Base-by-base conservation (phyloP, 148 eudicot genomes). In the Fallopia convolvulus region DNA sequence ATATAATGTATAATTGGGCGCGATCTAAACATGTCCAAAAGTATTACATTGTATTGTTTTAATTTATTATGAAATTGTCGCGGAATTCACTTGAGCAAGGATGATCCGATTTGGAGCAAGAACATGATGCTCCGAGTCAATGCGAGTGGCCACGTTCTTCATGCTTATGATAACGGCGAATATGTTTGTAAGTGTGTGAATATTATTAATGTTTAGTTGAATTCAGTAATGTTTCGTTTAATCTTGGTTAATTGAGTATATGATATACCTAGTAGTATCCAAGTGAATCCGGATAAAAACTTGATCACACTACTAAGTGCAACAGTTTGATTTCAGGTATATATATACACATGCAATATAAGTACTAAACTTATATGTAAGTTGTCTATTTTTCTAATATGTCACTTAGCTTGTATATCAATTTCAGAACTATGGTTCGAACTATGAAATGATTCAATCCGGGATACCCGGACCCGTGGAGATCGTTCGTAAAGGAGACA, bases 381-480 rank as follows among this genome's bases (percentile, higher is more conserved):
- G n/a, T n/a, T n/a, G n/a, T n/a, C n/a, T n/a, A n/a, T n/a, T n/a
- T n/a, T n/a, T n/a, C n/a, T n/a, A n/a, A n/a, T n/a, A n/a, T n/a
- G n/a, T n/a, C n/a, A n/a, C n/a, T n/a, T n/a, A n/a, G n/a, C n/a
- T n/a, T n/a, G n/a, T n/a, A n/a, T n/a, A n/a, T n/a, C 33, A n/a
- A 13, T 26, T 53, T 4, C 7, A 86, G 88, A 86, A 86, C 77
- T 86, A 83, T 30, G 88, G 88, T 2, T 75, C 81, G 6, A 36
- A 71, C 21, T 86, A 75, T 20, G 86, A 86, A 32, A 61, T 53
- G 75, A 52, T 41, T 6, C 79, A 83, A 50, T 42, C 60, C 8
- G 86, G 88, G 2, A 76, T 86, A 46, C 20, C 77, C 3, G 83
- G 86, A 2, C 79, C 82, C 0, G 86, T 86, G 11, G 78, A 80